Evolutionary conservation across 1,284 basidiomycete genomes (phyloP), one percentile per base, ranked within the genome.

Genomic region (Ustilago hordei): DNA sequence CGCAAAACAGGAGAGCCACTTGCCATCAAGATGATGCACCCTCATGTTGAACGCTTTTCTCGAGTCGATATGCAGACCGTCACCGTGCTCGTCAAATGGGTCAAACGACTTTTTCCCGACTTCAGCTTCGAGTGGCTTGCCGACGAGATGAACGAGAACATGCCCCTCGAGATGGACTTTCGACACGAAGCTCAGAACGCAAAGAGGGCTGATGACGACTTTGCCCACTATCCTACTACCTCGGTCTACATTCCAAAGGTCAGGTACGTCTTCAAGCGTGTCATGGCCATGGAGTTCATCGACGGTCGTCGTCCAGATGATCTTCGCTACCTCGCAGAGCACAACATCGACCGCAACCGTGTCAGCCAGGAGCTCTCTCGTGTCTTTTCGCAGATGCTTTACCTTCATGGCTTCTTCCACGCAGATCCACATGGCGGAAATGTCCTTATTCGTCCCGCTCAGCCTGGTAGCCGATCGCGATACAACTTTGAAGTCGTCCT

Each of bases 1-100:
- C 90, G 90, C 57, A 64, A 81, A 55, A 83, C 81, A 8, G 83
- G 82, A 23, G 64, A 84, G 55, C 87, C 88, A 52, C 94, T 96
- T n/a, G 97, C 97, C 12, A 92, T 99, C 68, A 99, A 99, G 91
- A 86, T 99, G 53, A 96, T 99, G 89, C 97, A 99, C 86, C 95
- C 97, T 4, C 93, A 93, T 85, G 89, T 99, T 4, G 91, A 92
- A 55, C 95, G 98, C 83, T 99, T 98, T 86, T 94, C 92, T 68
- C 90, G 93, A 88, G 93, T 98, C 19, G 95, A 98, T 81, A 91
- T 93, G 55, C 68, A 78, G 65, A 86, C 84, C 64, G 89, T 89
- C 28, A 89, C 87, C 60, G 75, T 86, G 28, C 84, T 88, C 56
- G 86, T 91, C 66, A 91, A 91, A 32, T 92, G 93, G 90, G 92